Evolutionary conservation across 192 early-diverging fungal species (phyloP).

Genomic region (Pilaira anomala): DNA sequence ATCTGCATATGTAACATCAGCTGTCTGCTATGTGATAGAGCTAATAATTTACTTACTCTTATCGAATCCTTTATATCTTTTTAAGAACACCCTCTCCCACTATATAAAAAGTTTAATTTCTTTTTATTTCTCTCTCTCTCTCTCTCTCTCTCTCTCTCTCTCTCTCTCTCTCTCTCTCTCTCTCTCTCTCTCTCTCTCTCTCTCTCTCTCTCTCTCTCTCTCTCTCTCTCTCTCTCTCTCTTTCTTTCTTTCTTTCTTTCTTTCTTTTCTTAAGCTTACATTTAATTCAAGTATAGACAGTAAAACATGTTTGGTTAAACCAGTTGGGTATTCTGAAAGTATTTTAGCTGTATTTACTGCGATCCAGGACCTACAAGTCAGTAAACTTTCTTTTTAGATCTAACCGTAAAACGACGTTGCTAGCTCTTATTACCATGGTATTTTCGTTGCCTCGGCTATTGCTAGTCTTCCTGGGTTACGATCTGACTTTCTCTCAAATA

Average conservation of each 20-base stretch:
- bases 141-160: no score
- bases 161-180: no score
- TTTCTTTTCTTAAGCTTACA: background rate
- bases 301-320: slow-evolving; percentile 1
- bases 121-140: no score
- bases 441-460: background rate
- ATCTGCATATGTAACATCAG: background rate
- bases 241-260: background rate
- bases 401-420: background rate
- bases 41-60: background rate
- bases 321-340: slow-evolving; percentile 11
- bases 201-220: no score
- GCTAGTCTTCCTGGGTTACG: background rate
- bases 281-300: slow-evolving; percentile 11
- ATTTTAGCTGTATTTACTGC: slow-evolving; percentile 1
- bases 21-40: background rate
- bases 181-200: no score
- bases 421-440: slow-evolving; percentile 15
- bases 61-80: slow-evolving; percentile 7
- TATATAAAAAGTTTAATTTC: background rate
- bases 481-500: background rate
- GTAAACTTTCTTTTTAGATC: background rate
- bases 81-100: slow-evolving; percentile 20
- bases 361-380: slow-evolving; percentile 19
- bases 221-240: no score